Evolutionary conservation across 257 asterid species (phyloP).

Genomic region (Marsdenia floribunda): DNA sequence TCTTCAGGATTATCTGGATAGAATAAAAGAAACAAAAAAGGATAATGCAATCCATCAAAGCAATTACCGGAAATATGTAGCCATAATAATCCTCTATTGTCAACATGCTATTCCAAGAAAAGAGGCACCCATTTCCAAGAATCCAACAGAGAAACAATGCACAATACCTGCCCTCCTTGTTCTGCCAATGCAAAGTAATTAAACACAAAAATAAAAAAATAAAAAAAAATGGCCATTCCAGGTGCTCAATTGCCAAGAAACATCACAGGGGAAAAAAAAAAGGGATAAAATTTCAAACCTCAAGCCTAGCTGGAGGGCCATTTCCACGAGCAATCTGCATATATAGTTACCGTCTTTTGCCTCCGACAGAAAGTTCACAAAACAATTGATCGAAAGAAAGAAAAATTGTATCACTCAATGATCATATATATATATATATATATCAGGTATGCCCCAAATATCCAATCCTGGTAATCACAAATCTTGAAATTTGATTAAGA

Average conservation of each 20-base stretch:
- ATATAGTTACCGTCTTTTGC: neutral
- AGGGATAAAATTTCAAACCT: conserved; percentile 18
- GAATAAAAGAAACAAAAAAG: too few relatives aligned
- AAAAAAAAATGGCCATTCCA: too few relatives aligned
- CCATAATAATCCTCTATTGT: conserved; percentile 38
- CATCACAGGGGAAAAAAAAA: too few relatives aligned
- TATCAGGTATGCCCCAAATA: too few relatives aligned
- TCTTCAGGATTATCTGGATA: too few relatives aligned
- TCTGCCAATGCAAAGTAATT: too few relatives aligned
- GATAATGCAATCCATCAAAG: neutral
- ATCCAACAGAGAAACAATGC: conserved; percentile 39
- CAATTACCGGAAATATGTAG: conserved; percentile 33
- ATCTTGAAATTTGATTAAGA: neutral
- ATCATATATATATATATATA: too few relatives aligned
- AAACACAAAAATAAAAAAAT: too few relatives aligned
- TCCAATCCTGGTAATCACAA: too few relatives aligned
- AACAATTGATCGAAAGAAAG: too few relatives aligned
- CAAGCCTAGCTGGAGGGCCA: conserved; percentile 17
- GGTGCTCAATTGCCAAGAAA: too few relatives aligned
- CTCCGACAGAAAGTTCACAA: neutral
- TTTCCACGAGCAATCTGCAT: neutral
- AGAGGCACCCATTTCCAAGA: conserved; percentile 43
- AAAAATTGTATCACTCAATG: too few relatives aligned
- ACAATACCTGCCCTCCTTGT: conserved; percentile 28
- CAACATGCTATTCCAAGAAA: conserved; percentile 42